A percentile compares a stretch with the other conserved stretches of the same genome.
phyloP scores from a whole-genome alignment of 345 rosid species.

The Linum usitatissimum region DNA sequence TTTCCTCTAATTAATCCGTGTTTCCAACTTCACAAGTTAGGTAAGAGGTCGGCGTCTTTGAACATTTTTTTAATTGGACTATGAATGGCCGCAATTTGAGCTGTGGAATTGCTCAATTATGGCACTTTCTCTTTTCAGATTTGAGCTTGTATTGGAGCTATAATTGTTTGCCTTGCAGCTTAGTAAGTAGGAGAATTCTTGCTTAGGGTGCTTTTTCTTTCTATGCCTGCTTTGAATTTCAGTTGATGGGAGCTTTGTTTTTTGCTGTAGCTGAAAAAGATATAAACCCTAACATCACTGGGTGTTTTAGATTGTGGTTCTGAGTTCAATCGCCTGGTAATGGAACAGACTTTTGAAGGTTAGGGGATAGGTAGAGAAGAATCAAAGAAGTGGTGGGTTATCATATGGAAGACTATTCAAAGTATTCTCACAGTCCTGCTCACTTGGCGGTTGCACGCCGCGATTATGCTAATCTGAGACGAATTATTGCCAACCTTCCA shows the following conservation, averaged over 20 bases:
- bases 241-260: neutral
- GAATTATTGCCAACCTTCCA: neutral
- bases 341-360: neutral
- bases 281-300: neutral
- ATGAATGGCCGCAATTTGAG: too few species aligned
- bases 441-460: slow-evolving; percentile 5
- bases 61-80: neutral
- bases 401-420: neutral
- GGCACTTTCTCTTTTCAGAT: too few species aligned
- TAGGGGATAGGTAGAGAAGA: neutral
- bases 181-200: neutral
- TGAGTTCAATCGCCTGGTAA: neutral
- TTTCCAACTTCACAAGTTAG: neutral
- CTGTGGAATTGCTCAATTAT: too few species aligned
- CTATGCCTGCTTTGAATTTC: neutral
- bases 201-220: neutral
- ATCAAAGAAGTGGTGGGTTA: neutral
- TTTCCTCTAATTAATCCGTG: neutral
- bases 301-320: neutral
- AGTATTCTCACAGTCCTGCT: slow-evolving; percentile 2
- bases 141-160: neutral
- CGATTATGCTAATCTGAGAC: neutral
- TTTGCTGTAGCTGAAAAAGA: neutral
- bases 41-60: neutral
- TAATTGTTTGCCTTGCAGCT: neutral